A percentile compares a stretch with the other conserved stretches of the same genome.
Evolutionary conservation across 164 flowering plant genomes (phyloP).

Genomic region (Tetrastigma voinierianum): DNA sequence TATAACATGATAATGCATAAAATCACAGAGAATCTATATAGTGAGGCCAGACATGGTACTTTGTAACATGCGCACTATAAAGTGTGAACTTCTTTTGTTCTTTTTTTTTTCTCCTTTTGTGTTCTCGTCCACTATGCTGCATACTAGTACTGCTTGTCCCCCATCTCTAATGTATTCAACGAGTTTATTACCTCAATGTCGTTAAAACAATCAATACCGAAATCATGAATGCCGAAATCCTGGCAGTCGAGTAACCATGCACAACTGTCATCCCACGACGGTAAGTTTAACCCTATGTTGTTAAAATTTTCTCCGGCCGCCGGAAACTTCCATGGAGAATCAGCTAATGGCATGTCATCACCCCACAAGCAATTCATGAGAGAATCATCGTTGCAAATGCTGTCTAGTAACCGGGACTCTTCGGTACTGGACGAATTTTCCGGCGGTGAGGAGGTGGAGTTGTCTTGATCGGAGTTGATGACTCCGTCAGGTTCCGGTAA

Average conservation of each 20-base stretch:
- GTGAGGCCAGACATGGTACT: constrained; percentile 8
- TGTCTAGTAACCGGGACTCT: constrained; percentile 30
- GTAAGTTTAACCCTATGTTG: not conserved
- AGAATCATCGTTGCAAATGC: constrained; percentile 36
- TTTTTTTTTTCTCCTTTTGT: not conserved
- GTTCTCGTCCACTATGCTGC: not conserved
- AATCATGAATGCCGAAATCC: constrained; percentile 75
- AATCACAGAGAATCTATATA: constrained; percentile 12
- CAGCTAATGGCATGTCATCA: constrained; percentile 39
- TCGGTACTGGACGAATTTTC: constrained; percentile 39
- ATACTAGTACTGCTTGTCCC: constrained; percentile 25
- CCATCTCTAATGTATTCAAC: constrained; percentile 21
- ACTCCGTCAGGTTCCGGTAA: constrained; percentile 12
- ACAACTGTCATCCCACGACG: constrained; percentile 48
- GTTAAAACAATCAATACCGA: constrained; percentile 51
- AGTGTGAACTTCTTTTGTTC: not conserved
- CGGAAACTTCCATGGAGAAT: constrained; percentile 39
- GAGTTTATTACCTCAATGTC: constrained; percentile 30
- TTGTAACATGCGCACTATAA: constrained; percentile 6
- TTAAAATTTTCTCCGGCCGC: constrained; percentile 3
- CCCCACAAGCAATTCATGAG: constrained; percentile 47
- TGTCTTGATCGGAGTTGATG: constrained; percentile 27
- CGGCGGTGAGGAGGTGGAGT: constrained; percentile 26
- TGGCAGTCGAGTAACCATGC: constrained; percentile 62
- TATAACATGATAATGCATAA: not conserved